These are phyloP conservation scores for Candida gorgasii DNA, from an alignment of 805 yeast species.

Conservation along the genomic window DNA sequence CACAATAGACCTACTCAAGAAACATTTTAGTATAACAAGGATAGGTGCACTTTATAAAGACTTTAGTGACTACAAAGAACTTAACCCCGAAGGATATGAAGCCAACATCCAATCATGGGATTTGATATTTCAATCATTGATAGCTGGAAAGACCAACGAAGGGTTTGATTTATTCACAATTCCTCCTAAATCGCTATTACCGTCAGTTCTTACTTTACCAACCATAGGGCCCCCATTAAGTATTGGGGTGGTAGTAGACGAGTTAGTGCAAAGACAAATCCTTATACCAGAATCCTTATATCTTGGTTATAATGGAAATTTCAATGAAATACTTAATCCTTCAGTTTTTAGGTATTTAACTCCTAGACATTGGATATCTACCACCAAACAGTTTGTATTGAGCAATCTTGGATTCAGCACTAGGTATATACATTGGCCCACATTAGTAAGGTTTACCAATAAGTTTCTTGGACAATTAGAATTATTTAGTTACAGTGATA, in stretches of 20 bases:
- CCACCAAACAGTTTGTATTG: not conserved
- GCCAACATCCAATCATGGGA: slow-evolving; percentile 45
- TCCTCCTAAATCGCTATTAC: slow-evolving; percentile 15
- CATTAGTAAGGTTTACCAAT: slow-evolving; percentile 7
- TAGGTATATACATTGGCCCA: slow-evolving; percentile 12
- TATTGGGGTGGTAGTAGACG: slow-evolving; percentile 25
- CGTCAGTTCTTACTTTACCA: slow-evolving; percentile 24
- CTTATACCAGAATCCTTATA: slow-evolving; percentile 22
- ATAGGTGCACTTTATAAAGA: slow-evolving; percentile 31
- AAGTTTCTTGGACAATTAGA: slow-evolving; percentile 8
- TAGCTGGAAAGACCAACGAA: no score
- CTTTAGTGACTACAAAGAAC: slow-evolving; percentile 27
- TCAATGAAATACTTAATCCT: slow-evolving; percentile 12
- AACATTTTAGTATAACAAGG: slow-evolving; percentile 10
- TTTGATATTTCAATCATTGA: slow-evolving; percentile 15
- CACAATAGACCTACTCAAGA: not conserved
- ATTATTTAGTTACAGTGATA: slow-evolving; percentile 9
- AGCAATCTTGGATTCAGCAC: slow-evolving; percentile 5
- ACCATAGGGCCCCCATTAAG: slow-evolving; percentile 33
- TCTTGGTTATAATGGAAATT: slow-evolving; percentile 8
- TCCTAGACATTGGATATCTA: slow-evolving; percentile 12
- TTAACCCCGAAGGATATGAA: slow-evolving; percentile 44
- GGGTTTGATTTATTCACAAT: slow-evolving; percentile 18
- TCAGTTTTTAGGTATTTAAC: slow-evolving; percentile 9
- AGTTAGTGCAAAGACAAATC: slow-evolving; percentile 20